A percentile compares a stretch with the other conserved stretches of the same genome.
Conservation (phyloP, 441 rosid genomes). For the Pelargonium myrrhifolium region DNA sequence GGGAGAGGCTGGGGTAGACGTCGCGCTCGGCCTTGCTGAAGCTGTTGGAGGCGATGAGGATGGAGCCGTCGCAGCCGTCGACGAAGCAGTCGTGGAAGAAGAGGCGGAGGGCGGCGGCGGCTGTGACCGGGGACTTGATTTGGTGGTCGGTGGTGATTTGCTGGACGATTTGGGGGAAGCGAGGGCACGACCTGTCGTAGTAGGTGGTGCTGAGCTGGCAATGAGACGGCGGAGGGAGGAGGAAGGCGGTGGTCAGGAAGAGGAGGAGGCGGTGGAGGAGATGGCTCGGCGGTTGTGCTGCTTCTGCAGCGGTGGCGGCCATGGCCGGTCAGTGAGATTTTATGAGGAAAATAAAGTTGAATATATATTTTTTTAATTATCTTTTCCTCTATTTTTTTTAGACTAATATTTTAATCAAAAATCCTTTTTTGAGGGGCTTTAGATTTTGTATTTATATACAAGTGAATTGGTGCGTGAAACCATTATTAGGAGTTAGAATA, state of each 20-base stretch:
- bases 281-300: conserved; percentile 1
- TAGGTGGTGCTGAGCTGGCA: conserved; percentile 45
- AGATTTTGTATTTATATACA: too few species aligned
- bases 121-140: conserved; percentile 49
- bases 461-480: too few species aligned
- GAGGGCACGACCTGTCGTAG: conserved; percentile 55
- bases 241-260: neutral
- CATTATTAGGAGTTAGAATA: too few species aligned
- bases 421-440: too few species aligned
- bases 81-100: conserved; percentile 74
- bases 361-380: too few species aligned
- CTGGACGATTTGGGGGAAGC: conserved; percentile 38
- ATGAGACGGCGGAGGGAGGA: conserved; percentile 17
- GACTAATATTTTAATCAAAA: too few species aligned
- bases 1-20: conserved; percentile 61
- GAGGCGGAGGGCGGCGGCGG: conserved; percentile 62
- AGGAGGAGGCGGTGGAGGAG: conserved; percentile 19
- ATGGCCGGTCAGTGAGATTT: neutral
- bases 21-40: conserved; percentile 59
- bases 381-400: too few species aligned
- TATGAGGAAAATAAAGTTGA: too few species aligned
- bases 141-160: conserved; percentile 47
- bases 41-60: conserved; percentile 44
- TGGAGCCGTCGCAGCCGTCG: conserved; percentile 57
- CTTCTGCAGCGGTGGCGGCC: conserved; percentile 8